Percentiles rank a stretch among this genome's conserved stretches.
phyloP scores from a whole-genome alignment of 805 yeast genomes.

The Kazachstania viticola region DNA sequence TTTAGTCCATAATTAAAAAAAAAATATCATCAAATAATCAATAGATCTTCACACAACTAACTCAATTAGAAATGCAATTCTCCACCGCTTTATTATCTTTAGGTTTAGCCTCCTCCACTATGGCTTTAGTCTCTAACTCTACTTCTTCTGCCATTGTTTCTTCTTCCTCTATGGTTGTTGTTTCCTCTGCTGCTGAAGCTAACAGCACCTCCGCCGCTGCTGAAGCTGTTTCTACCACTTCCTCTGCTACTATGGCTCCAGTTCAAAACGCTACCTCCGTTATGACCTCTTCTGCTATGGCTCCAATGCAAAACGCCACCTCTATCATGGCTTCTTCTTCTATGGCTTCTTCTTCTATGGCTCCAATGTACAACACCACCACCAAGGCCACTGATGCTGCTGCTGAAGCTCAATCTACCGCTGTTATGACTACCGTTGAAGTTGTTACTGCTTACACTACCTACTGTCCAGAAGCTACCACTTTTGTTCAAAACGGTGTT shows the following conservation, averaged over 20 bases:
- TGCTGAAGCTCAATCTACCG: constrained; percentile 1
- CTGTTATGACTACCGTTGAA: constrained; percentile 8
- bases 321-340: constrained; percentile 1
- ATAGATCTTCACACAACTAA: no score
- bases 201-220: constrained; percentile 1
- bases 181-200: constrained; percentile 1
- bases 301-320: neutral
- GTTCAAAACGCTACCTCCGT: neutral
- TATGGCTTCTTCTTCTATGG: neutral
- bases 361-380: constrained; percentile 5
- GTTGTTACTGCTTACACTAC: constrained; percentile 66
- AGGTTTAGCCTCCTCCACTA: constrained; percentile 4
- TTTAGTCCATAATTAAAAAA: no score
- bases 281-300: constrained; percentile 1
- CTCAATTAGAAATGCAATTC: constrained; percentile 2
- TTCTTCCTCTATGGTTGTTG: neutral
- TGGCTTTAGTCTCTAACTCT: constrained; percentile 1
- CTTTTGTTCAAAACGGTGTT: constrained; percentile 47
- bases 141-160: no score
- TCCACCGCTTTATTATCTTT: constrained; percentile 3
- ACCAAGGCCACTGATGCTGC: constrained; percentile 8
- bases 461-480: constrained; percentile 71
- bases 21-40: no score
- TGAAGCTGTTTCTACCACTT: neutral
- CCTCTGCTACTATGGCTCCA: neutral